Percentiles rank a stretch among this genome's conserved stretches.
These are phyloP conservation scores for Sclerotinia sclerotiorum DNA, from an alignment of 2,329 filamentous ascomycete species.

Conservation along the genomic window DNA sequence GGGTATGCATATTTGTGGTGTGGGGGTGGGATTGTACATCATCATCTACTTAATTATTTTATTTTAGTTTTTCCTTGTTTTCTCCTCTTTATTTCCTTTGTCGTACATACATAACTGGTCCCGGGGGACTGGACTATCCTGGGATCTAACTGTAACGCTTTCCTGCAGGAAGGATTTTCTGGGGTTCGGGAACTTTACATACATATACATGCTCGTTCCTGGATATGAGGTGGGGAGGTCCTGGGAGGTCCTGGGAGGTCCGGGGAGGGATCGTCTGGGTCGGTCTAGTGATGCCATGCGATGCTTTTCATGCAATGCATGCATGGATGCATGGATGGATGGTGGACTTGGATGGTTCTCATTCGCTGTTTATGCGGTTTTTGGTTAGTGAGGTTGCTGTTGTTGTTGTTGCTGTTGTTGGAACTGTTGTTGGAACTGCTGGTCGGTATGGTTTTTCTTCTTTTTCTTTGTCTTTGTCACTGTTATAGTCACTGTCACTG, in stretches of 20 bases:
- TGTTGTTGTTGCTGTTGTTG: too few relatives aligned
- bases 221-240: conserved; percentile 4
- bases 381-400: background rate
- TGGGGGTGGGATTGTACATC: conserved; percentile 9
- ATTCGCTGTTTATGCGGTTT: background rate
- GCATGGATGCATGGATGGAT: conserved; percentile 6
- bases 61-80: background rate
- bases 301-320: conserved; percentile 8
- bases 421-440: background rate
- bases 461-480: background rate
- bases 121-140: conserved; percentile 4
- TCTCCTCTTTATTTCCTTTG: conserved; percentile 11
- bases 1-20: conserved; percentile 16
- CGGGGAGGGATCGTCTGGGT: background rate
- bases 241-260: conserved; percentile 10
- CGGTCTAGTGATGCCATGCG: background rate
- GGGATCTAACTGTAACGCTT: background rate
- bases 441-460: background rate
- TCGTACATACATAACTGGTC: conserved; percentile 18
- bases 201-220: conserved; percentile 13
- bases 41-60: conserved; percentile 12
- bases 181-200: too few relatives aligned
- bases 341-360: background rate
- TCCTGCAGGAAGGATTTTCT: conserved; percentile 11
- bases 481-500: background rate